Conservation (phyloP, 768 basidiomycete genomes). For the Lyophyllum shimeji region DNA sequence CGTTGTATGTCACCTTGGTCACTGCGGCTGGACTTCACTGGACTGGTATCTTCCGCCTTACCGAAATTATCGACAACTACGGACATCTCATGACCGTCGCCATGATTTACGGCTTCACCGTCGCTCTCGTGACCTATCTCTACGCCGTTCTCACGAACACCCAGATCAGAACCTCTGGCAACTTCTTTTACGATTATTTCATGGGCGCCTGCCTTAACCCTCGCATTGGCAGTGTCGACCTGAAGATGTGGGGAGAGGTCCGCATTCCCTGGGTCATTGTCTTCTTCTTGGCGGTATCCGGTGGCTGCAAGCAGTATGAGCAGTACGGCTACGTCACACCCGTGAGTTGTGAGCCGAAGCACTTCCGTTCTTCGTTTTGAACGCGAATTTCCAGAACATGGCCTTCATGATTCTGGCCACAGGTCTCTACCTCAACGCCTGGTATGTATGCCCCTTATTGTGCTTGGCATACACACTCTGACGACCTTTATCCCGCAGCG, state of each 20-base stretch:
- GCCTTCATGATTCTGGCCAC: slow-evolving; percentile 95
- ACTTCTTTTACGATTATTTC: slow-evolving; percentile 91
- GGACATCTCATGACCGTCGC: slow-evolving; percentile 95
- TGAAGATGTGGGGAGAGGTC: slow-evolving; percentile 99
- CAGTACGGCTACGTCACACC: slow-evolving; percentile 88
- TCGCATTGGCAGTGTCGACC: slow-evolving; percentile 83
- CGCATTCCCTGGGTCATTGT: slow-evolving; percentile 96
- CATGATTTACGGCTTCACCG: slow-evolving; percentile 86
- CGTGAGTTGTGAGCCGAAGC: slow-evolving; percentile 41
- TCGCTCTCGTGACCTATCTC: slow-evolving; percentile 81
- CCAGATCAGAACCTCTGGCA: slow-evolving; percentile 92
- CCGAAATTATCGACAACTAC: slow-evolving; percentile 94
- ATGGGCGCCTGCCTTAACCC: slow-evolving; percentile 97
- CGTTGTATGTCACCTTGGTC: slow-evolving; percentile 79
- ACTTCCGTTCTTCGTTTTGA: background rate
- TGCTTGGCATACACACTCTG: slow-evolving; percentile 4
- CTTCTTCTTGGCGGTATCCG: slow-evolving; percentile 90
- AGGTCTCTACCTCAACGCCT: slow-evolving; percentile 95
- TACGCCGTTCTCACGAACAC: slow-evolving; percentile 74
- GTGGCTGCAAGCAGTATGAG: slow-evolving; percentile 95
- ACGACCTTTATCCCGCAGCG: slow-evolving; percentile 38
- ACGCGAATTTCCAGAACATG: slow-evolving; percentile 69
- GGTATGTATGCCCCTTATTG: slow-evolving; percentile 40
- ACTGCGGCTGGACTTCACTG: slow-evolving; percentile 77
- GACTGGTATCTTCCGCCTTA: slow-evolving; percentile 83